Evolutionary conservation across 768 basidiomycete species (phyloP).

Genomic region (Rhizopogon roseolus): DNA sequence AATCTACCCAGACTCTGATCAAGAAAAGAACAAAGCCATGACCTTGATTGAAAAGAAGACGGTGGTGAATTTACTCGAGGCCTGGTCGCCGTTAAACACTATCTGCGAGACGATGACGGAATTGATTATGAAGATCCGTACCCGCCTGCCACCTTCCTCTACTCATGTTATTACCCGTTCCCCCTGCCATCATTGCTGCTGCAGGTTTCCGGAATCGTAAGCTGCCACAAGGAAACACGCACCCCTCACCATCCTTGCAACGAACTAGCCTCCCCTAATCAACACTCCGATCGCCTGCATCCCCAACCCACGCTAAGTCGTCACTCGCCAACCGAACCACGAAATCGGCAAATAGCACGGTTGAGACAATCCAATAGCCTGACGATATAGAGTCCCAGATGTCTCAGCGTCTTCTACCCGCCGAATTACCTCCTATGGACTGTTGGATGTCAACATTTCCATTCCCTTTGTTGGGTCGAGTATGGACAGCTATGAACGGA

Average conservation of each 20-base stretch:
- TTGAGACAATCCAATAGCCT: background rate
- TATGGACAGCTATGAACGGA: background rate
- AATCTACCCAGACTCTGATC: conserved; percentile 3
- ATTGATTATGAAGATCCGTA: conserved; percentile 43
- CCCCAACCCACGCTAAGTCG: background rate
- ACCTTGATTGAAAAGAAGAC: conserved; percentile 65
- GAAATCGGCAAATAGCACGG: background rate
- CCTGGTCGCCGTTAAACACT: conserved; percentile 66
- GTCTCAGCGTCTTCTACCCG: background rate
- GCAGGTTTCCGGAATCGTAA: background rate
- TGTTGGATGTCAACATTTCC: background rate
- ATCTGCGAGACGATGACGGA: conserved; percentile 51
- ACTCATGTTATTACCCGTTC: conserved; percentile 45
- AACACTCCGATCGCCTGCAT: background rate
- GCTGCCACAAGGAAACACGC: too few species aligned
- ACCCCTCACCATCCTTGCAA: too few species aligned
- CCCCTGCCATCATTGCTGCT: conserved; percentile 44
- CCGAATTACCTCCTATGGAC: background rate
- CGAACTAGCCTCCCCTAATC: background rate
- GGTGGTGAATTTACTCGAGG: conserved; percentile 61
- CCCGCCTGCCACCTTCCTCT: conserved; percentile 68
- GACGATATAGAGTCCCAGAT: background rate
- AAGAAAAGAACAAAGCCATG: conserved; percentile 35
- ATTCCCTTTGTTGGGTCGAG: background rate
- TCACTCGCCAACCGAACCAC: background rate